Percentiles rank a stretch among this genome's conserved stretches.
phyloP scores from a whole-genome alignment of 2,329 filamentous ascomycete genomes.

The Fusarium brevicatenulatum region DNA sequence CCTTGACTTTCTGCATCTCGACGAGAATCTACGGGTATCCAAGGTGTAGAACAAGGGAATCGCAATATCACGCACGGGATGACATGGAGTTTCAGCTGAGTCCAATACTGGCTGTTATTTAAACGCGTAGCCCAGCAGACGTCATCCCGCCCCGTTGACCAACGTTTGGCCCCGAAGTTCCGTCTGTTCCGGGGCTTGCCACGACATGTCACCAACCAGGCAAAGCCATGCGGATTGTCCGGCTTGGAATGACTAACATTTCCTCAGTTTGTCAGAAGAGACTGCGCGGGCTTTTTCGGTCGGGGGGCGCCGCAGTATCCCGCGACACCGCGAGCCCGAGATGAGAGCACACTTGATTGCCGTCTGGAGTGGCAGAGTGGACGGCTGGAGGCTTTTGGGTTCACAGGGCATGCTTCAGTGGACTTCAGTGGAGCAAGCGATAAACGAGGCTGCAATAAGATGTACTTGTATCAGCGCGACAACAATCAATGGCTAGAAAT shows the following conservation, averaged over 20 bases:
- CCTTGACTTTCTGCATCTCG: conserved; percentile 50
- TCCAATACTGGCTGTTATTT: background rate
- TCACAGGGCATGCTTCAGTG: background rate
- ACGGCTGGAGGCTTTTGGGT: background rate
- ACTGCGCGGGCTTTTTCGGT: background rate
- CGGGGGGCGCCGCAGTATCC: background rate
- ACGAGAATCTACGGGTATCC: rapidly evolving
- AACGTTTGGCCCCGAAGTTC: background rate
- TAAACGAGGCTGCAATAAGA: background rate
- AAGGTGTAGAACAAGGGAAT: background rate
- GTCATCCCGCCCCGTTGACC: conserved; percentile 6
- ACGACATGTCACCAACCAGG: background rate
- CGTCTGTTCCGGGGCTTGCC: conserved; percentile 11
- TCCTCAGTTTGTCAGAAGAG: too few relatives aligned
- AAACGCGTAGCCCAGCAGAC: conserved; percentile 8
- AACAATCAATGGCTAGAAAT: rapidly evolving
- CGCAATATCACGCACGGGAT: background rate
- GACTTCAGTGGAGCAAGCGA: background rate
- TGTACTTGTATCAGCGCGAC: rapidly evolving
- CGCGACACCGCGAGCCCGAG: background rate
- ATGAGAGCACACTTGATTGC: background rate
- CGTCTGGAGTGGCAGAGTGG: too few relatives aligned
- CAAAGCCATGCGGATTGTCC: conserved; percentile 1
- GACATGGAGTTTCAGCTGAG: background rate
- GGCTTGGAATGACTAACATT: conserved; percentile 1